Evolutionary conservation across 139 green algal genomes (phyloP).

Genomic region (Mesotaenium endlicherianum): DNA sequence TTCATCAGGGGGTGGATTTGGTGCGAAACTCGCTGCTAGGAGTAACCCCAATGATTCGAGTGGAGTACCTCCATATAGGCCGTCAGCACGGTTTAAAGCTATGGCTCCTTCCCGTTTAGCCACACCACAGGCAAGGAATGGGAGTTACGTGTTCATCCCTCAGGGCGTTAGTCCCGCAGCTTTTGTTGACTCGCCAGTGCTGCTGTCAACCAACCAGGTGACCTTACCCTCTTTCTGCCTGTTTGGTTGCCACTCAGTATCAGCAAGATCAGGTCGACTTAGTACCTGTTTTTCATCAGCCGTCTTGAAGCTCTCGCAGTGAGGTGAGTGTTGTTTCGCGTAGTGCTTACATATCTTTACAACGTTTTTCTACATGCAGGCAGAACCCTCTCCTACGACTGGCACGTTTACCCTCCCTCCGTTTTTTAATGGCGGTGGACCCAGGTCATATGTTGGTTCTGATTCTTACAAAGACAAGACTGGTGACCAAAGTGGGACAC

Average conservation of each 20-base stretch:
- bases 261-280: too few relatives aligned
- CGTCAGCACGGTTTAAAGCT: background rate
- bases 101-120: background rate
- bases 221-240: background rate
- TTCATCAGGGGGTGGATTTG: too few relatives aligned
- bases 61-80: too few relatives aligned
- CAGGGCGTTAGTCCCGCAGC: background rate
- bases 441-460: background rate
- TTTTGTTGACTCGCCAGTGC: conserved; percentile 11
- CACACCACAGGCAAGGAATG: background rate
- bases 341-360: background rate
- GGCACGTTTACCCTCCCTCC: conserved; percentile 25
- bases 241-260: background rate
- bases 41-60: too few relatives aligned
- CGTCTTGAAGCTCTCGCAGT: background rate
- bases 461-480: background rate
- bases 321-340: background rate
- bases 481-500: background rate
- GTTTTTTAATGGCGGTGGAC: conserved; percentile 18
- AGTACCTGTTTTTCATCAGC: too few relatives aligned
- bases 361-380: conserved; percentile 9
- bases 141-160: background rate
- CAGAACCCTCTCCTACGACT: conserved; percentile 24
- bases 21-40: too few relatives aligned
- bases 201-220: conserved; percentile 9